Conservation (phyloP, 2,329 filamentous ascomycete species). For the Ilyonectria mors-panacis region DNA sequence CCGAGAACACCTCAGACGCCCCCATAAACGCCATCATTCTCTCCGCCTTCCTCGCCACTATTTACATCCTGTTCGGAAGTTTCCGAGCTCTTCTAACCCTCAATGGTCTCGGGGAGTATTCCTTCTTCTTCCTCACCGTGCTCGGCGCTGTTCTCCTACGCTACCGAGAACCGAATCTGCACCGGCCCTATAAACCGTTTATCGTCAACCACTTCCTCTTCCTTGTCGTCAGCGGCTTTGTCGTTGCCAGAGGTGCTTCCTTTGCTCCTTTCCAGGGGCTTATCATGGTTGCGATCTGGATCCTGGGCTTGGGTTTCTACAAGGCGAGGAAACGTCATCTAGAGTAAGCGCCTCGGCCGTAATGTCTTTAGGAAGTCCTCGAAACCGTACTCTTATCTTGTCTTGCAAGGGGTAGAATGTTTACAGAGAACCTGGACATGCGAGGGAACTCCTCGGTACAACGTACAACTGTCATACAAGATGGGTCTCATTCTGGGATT, state of each 20-base stretch:
- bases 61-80: slow-evolving; percentile 73
- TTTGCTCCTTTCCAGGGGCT: slow-evolving; percentile 70
- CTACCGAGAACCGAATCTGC: slow-evolving; percentile 67
- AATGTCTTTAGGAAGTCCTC: background rate
- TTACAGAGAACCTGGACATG: too few species aligned
- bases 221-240: slow-evolving; percentile 71
- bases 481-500: too few species aligned
- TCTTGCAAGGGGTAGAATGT: too few species aligned
- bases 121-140: slow-evolving; percentile 76
- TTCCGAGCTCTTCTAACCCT: slow-evolving; percentile 74
- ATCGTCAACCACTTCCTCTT: slow-evolving; percentile 68
- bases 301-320: slow-evolving; percentile 63
- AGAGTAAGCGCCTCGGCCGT: background rate
- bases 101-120: slow-evolving; percentile 72
- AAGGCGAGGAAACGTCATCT: slow-evolving; percentile 27
- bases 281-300: slow-evolving; percentile 67
- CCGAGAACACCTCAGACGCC: slow-evolving; percentile 59
- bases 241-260: slow-evolving; percentile 70
- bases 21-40: slow-evolving; percentile 69
- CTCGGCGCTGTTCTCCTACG: slow-evolving; percentile 71
- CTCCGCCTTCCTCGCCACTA: slow-evolving; percentile 62
- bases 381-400: background rate
- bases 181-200: slow-evolving; percentile 69
- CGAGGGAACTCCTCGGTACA: too few species aligned
- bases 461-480: too few species aligned